These are phyloP conservation scores for Neonectria magnoliae DNA, from an alignment of 2,329 filamentous ascomycete genomes.

Conservation along the genomic window DNA sequence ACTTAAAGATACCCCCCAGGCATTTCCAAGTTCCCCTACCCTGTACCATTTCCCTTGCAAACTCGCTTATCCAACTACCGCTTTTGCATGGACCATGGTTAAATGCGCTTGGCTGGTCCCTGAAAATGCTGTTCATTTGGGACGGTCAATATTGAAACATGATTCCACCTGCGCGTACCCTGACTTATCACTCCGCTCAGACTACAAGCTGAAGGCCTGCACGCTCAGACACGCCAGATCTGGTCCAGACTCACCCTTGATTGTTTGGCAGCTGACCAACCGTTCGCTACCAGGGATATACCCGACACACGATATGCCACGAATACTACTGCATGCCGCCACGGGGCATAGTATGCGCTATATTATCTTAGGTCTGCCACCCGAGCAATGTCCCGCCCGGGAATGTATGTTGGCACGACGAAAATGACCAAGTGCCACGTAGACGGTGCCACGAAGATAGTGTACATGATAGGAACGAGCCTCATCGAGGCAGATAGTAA, in stretches of 20 bases:
- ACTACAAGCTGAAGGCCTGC: not conserved
- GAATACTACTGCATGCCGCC: not conserved
- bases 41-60: not conserved
- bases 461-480: not conserved
- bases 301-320: conserved; percentile 16
- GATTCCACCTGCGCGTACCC: not conserved
- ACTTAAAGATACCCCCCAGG: too few species aligned
- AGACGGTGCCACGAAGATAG: not conserved
- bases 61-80: too few species aligned
- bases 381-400: not conserved
- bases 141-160: not conserved
- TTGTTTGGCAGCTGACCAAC: not conserved
- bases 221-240: not conserved
- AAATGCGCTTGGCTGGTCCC: not conserved
- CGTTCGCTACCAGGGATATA: not conserved
- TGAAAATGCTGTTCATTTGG: not conserved
- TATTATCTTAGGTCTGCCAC: not conserved
- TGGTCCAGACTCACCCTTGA: not conserved
- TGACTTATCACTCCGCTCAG: not conserved
- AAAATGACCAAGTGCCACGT: not conserved
- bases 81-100: too few species aligned
- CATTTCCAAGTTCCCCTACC: not conserved
- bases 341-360: not conserved
- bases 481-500: not conserved
- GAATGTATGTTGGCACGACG: not conserved